Evolutionary conservation across 208 protist genomes (phyloP).

Genomic region (Leishmania tropica): DNA sequence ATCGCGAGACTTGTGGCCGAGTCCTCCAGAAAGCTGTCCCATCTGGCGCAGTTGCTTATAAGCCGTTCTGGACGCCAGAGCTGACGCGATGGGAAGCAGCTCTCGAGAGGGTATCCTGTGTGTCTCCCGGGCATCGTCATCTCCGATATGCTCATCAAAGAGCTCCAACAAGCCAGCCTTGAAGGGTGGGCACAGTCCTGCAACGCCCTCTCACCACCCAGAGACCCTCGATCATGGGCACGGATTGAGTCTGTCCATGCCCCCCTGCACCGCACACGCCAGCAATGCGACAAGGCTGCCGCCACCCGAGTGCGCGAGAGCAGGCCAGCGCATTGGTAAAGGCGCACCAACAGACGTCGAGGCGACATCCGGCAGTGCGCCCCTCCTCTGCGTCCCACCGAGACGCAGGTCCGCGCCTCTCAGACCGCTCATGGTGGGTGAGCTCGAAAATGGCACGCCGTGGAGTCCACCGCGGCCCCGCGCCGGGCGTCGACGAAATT

Average conservation of each 20-base stretch:
- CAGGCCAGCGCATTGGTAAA: background rate
- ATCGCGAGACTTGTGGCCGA: background rate
- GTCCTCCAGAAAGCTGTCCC: background rate
- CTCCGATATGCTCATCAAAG: background rate
- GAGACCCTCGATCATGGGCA: background rate
- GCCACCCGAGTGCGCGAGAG: background rate
- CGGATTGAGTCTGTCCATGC: background rate
- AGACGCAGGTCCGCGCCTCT: no score
- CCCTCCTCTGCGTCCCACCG: no score
- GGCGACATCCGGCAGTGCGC: background rate
- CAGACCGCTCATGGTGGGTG: background rate
- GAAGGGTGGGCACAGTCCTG: background rate
- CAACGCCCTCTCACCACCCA: no score
- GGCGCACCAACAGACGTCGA: background rate
- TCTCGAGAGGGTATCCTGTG: background rate
- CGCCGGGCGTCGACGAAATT: no score
- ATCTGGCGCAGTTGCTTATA: background rate
- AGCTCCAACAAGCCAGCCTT: background rate
- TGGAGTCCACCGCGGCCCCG: no score
- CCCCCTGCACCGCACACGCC: background rate
- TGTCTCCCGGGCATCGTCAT: background rate
- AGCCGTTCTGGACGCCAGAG: background rate
- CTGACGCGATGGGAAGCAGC: background rate
- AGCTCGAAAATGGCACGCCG: no score
- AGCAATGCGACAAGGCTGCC: background rate